Evolutionary conservation across 2,329 filamentous ascomycete species (phyloP), one percentile per base, ranked within the genome.

Genomic region (Aureobasidium sp.): DNA sequence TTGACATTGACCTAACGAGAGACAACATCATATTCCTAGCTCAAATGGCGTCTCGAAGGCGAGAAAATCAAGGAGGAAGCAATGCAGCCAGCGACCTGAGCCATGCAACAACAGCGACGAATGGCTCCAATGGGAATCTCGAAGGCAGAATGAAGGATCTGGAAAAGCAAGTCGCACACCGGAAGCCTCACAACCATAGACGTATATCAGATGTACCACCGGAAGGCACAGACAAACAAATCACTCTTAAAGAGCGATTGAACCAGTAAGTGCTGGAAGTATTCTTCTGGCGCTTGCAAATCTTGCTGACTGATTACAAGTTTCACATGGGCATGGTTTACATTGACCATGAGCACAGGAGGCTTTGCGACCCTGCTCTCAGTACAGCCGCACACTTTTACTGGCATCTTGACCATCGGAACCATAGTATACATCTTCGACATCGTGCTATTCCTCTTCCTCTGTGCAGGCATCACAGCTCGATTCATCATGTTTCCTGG

Each of bases 371-470:
- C 78, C 1, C 69, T 80, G 13, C 72, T 80, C 32, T 68, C 74
- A 4, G 69, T 75, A 36, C 71, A 76, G 47, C 78, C 77, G 0
- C 76, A 77, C 61, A 63, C 67, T 1, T 84, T 83, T 65, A 67
- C 67, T 0, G 81, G 81, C 25, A 75, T 84, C 16, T 72, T 77
- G 62, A 76, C 73, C 8, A 79, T 83, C 60, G 81, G 81, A 25
- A 78, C 79, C 32, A 66, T 79, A 62, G 74, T 62, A n/a, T 62
- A 62, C 53, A 59, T 62, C 44, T 52, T 62, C 45, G 61, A 62
- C 47, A 36, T 62, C 7, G 61, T 62, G 15, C 29, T 62, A 2
- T 62, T 62, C 45, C 29, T 65, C 36, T 9, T 62, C 21, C 59
- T 65, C 37, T 54, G 61, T 59, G 29, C 55, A 25, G 34, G 16